Evolutionary conservation across 768 basidiomycete genomes (phyloP).

Genomic region (Kwoniella mangroviensis): DNA sequence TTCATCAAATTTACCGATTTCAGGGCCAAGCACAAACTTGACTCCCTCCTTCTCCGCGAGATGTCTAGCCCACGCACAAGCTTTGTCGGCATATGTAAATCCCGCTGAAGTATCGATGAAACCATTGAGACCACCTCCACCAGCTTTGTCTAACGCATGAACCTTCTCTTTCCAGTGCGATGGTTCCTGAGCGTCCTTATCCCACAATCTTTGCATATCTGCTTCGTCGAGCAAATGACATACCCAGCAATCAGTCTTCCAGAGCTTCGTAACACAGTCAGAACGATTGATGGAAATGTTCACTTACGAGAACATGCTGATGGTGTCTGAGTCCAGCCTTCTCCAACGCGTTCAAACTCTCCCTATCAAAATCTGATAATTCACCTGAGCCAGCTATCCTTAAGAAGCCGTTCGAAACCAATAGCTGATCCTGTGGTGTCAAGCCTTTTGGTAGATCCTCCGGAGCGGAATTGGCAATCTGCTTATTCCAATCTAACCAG

Average conservation of each 20-base stretch:
- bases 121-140: constrained; percentile 25
- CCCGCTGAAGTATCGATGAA: constrained; percentile 41
- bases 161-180: constrained; percentile 31
- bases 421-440: constrained; percentile 27
- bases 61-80: constrained; percentile 37
- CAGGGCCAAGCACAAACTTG: constrained; percentile 33
- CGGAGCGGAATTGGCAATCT: constrained; percentile 24
- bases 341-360: constrained; percentile 29
- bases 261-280: background rate
- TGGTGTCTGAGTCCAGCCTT: constrained; percentile 37
- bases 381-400: constrained; percentile 21
- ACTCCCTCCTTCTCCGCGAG: constrained; percentile 33
- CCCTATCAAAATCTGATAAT: constrained; percentile 32
- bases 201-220: constrained; percentile 15
- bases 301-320: constrained; percentile 31
- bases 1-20: constrained; percentile 24
- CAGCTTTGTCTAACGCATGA: constrained; percentile 10
- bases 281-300: background rate
- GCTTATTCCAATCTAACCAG: constrained; percentile 39
- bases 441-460: constrained; percentile 32
- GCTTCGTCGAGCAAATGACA: constrained; percentile 3
- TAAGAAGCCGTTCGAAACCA: constrained; percentile 32
- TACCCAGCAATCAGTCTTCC: background rate
- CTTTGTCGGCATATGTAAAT: constrained; percentile 40
- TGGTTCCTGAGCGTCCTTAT: constrained; percentile 1